A percentile compares a stretch with the other conserved stretches of the same genome.
These are phyloP conservation scores for Papiliotrema flavescens DNA, from an alignment of 1,284 basidiomycete genomes.

Conservation along the genomic window DNA sequence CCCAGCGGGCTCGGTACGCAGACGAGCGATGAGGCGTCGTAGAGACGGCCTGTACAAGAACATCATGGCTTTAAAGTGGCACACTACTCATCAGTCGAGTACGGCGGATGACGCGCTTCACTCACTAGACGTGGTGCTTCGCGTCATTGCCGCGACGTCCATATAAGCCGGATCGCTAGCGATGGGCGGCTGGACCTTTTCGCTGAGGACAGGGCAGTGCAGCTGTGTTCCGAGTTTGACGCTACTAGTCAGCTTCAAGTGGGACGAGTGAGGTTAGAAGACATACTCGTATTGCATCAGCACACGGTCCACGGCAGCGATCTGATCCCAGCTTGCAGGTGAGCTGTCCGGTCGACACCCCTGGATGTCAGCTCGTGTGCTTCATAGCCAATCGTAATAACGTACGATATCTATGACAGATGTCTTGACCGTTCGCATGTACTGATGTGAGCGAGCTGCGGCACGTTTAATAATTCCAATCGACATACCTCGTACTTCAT, in stretches of 20 bases:
- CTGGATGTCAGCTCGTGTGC: background rate
- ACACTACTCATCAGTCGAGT: constrained; percentile 20
- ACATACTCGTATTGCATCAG: constrained; percentile 30
- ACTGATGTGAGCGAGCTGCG: constrained; percentile 9
- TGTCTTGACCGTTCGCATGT: constrained; percentile 33
- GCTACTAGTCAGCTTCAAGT: background rate
- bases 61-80: constrained; percentile 38
- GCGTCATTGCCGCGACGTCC: constrained; percentile 15
- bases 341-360: constrained; percentile 33
- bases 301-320: constrained; percentile 21
- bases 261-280: background rate
- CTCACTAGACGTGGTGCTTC: constrained; percentile 24
- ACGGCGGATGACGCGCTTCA: constrained; percentile 3
- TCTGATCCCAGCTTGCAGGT: constrained; percentile 25
- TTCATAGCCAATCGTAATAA: background rate
- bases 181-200: constrained; percentile 22
- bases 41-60: constrained; percentile 40
- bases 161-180: constrained; percentile 13
- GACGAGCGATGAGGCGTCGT: constrained; percentile 29
- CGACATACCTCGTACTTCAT: constrained; percentile 31
- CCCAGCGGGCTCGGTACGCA: constrained; percentile 19
- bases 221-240: constrained; percentile 11
- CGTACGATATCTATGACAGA: constrained; percentile 32
- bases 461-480: background rate
- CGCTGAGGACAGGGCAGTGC: constrained; percentile 33